Evolutionary conservation across 257 asterid species (phyloP), one percentile per base, ranked within the genome.

Genomic region (Voacanga thouarsii): DNA sequence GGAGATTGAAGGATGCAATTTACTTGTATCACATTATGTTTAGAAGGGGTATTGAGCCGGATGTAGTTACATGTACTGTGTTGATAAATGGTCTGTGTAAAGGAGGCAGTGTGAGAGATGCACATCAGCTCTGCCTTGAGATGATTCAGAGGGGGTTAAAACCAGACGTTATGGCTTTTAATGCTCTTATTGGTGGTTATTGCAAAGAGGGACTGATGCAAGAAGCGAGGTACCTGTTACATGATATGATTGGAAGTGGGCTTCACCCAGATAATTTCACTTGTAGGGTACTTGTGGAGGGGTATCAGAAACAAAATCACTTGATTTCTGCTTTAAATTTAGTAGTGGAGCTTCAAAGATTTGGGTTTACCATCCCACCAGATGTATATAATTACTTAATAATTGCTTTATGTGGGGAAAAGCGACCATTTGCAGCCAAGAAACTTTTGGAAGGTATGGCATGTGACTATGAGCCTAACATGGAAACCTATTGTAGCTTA

Each of bases 371-470:
- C 57, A 77, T 94, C 66, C 88, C 97, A 72, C 80, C 18, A 37
- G 94, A 92, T 61, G 75, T 88, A 26, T 93, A 90, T 75, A 82
- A 85, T 82, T 85, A 86, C 78, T 80, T 94, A 81, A 82, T 91
- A 37, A 60, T 88, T 81, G 88, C 92, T 78, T 79, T 92, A 44
- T 94, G 96, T 73, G 84, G 82, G 71, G 95, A 94, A 56, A 88
- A 86, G 79, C 80, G 94, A 50, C 98, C 99, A 67, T 91, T 89
- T 89, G 97, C 97, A 14, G 98, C 99, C 37, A 92, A 85, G 84
- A 88, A 88, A 69, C 86, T 94, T 50, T 50, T 86, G 77, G 90
- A 89, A 21, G 88, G 86, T 85, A 86, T 90, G 80, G 72, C 84
- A 56, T 68, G 69, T 75, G 78, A 85, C 43, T 83, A 75, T 81